These are phyloP conservation scores for Fusarium sp. DNA, from an alignment of 2,329 filamentous ascomycete species.

Conservation along the genomic window DNA sequence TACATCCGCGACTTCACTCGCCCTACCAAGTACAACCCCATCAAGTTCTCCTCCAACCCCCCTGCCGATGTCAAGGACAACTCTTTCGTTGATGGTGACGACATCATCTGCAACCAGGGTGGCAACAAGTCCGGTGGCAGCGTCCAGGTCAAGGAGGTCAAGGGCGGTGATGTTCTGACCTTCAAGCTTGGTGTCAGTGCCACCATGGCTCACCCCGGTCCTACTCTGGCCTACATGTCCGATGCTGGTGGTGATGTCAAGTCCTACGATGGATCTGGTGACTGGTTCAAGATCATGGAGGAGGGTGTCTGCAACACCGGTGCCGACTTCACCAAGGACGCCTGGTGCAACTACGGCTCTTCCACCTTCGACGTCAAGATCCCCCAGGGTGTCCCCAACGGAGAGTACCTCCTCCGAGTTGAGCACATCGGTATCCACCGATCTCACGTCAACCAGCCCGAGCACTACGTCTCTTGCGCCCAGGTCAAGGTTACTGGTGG, in stretches of 20 bases:
- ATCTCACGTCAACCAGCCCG: conserved; percentile 29
- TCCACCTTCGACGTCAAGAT: conserved; percentile 21
- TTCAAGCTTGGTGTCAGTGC: conserved; percentile 26
- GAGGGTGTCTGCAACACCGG: conserved; percentile 29
- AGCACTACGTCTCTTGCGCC: conserved; percentile 31
- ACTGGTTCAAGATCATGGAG: conserved; percentile 34
- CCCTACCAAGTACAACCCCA: conserved; percentile 31
- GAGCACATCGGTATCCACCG: conserved; percentile 29
- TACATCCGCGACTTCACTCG: conserved; percentile 33
- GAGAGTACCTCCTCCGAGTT: conserved; percentile 30
- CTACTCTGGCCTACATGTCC: conserved; percentile 33
- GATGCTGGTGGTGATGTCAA: conserved; percentile 16
- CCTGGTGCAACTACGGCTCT: conserved; percentile 31
- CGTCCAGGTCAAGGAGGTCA: conserved; percentile 20
- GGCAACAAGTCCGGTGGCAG: conserved; percentile 1
- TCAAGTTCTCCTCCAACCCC: conserved; percentile 35
- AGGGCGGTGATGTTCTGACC: conserved; percentile 29
- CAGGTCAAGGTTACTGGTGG: conserved; percentile 27
- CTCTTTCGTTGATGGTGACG: conserved; percentile 27
- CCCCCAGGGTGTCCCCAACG: conserved; percentile 20
- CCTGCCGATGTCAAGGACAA: conserved; percentile 25
- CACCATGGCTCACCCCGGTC: conserved; percentile 24
- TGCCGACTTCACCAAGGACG: conserved; percentile 31
- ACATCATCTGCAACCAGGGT: conserved; percentile 32
- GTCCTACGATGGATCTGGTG: conserved; percentile 23